Percentiles rank a stretch among this genome's conserved stretches.
Evolutionary conservation across 1,139 yeast species (phyloP).

Genomic region (Yamadazyma sp.): DNA sequence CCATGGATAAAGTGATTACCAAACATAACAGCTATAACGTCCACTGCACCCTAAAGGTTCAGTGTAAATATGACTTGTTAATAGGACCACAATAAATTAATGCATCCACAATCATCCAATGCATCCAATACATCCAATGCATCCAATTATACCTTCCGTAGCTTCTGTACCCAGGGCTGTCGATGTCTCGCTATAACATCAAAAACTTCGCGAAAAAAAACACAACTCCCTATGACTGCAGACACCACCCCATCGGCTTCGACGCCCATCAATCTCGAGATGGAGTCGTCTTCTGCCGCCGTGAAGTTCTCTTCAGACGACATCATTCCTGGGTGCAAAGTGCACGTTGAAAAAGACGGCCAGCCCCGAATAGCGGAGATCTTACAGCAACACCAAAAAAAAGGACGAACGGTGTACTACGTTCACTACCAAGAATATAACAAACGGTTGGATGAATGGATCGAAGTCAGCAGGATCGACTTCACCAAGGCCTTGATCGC

Average conservation of each 20-base stretch:
- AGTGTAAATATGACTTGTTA: no score
- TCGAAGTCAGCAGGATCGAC: constrained; percentile 69
- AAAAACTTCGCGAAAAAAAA: no score
- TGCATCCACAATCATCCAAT: no score
- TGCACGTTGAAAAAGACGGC: constrained; percentile 77
- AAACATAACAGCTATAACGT: no score
- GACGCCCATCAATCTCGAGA: constrained; percentile 17
- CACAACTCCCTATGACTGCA: not conserved
- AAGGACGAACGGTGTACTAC: constrained; percentile 78
- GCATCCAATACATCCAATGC: no score
- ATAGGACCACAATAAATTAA: no score
- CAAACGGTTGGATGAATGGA: constrained; percentile 92
- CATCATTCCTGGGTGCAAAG: constrained; percentile 72
- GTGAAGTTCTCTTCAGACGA: constrained; percentile 42
- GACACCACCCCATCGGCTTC: constrained; percentile 3
- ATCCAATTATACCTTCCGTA: no score
- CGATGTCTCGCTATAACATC: no score
- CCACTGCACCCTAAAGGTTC: no score
- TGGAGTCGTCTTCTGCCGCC: constrained; percentile 13
- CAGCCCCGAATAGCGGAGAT: constrained; percentile 83
- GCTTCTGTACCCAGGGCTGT: no score
- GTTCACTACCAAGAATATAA: constrained; percentile 94
- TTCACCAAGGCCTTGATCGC: constrained; percentile 63
- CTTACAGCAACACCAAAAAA: constrained; percentile 70
- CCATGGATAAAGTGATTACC: no score